These are phyloP conservation scores for Cutaneotrichosporon sp. DNA, from an alignment of 1,284 basidiomycete genomes.

Conservation along the genomic window DNA sequence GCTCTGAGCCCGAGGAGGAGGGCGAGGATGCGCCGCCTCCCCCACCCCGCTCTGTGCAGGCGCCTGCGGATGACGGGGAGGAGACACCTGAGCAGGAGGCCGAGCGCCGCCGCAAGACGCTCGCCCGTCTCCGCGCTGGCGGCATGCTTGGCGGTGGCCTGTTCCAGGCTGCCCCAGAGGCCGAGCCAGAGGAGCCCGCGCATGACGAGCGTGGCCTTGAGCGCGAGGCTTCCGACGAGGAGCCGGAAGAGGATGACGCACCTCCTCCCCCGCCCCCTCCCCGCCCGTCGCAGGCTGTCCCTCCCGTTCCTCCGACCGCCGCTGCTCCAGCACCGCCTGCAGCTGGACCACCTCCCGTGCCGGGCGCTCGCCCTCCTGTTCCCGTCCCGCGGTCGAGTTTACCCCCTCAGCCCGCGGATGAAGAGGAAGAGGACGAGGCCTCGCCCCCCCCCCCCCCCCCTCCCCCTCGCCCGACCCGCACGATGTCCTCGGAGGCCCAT, in stretches of 20 bases:
- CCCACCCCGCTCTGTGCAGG: not conserved
- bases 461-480: constrained; percentile 11
- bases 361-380: constrained; percentile 7
- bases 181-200: constrained; percentile 18
- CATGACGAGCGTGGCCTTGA: not conserved
- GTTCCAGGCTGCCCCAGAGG: constrained; percentile 36
- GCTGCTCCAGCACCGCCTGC: constrained; percentile 21
- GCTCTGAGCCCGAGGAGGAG: constrained; percentile 16
- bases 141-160: constrained; percentile 52
- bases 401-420: constrained; percentile 14
- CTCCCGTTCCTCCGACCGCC: not conserved
- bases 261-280: constrained; percentile 22
- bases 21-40: not conserved
- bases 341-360: constrained; percentile 7
- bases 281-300: constrained; percentile 2
- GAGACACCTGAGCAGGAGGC: constrained; percentile 52
- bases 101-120: constrained; percentile 44
- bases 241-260: constrained; percentile 23
- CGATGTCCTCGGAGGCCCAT: constrained; percentile 5
- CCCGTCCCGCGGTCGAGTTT: constrained; percentile 5
- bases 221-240: constrained; percentile 4
- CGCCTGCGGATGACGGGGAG: constrained; percentile 25
- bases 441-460: constrained; percentile 23
- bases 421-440: constrained; percentile 22
- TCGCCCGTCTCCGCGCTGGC: constrained; percentile 50